Base-by-base conservation (phyloP, 495 filamentous ascomycete species). In the Apiosordaria backusii region DNA sequence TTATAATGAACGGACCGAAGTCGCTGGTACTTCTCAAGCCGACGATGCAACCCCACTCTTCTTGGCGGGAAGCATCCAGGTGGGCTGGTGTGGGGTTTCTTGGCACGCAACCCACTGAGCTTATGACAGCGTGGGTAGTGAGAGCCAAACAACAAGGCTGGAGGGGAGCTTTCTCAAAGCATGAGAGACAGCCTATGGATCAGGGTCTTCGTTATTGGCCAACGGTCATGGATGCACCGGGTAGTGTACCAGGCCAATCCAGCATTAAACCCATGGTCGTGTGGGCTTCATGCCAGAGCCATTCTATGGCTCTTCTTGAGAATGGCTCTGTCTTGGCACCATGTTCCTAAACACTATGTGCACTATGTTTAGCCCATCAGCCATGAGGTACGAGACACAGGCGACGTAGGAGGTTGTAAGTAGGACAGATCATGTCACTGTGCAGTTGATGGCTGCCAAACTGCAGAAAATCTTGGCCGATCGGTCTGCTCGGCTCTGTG, bases 21-120 rank as follows among this genome's bases (percentile, higher is more conserved):
- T 66, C 67, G 19, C 67, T 58, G 64, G 64, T 61, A 66, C 67
- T 62, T 62, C 35, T 13, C 10, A 13, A 15, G 52, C 52, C 19
- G 7, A n/a, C 10, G n/a, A 4, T 21, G 18, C 35, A 45, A 45
- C 67, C 29, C 67, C 64, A 66, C 67, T 22, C n/a, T 7, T 55
- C 50, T 40, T 62, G 52, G 21, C 22, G 21, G 35, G 23, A 60
- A 52, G 65, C 50, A 62, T 29, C 60, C 21, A 63, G 25, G 55
- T 61, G 25, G 50, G 63, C n/a, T 55, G 23, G 25, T 63, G 59
- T 65, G 67, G 66, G 59, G 59, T 55, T 19, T 16, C 60, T 69
- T 63, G 57, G 57, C 63, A 50, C 54, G 5, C 24, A 60, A 10
- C 16, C 35, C 27, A 29, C 29, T 4, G 29, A 35, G 29, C 29